Base-by-base conservation (phyloP, 371 early-diverging fungal species). In the Encephalitozoon hellem region DNA sequence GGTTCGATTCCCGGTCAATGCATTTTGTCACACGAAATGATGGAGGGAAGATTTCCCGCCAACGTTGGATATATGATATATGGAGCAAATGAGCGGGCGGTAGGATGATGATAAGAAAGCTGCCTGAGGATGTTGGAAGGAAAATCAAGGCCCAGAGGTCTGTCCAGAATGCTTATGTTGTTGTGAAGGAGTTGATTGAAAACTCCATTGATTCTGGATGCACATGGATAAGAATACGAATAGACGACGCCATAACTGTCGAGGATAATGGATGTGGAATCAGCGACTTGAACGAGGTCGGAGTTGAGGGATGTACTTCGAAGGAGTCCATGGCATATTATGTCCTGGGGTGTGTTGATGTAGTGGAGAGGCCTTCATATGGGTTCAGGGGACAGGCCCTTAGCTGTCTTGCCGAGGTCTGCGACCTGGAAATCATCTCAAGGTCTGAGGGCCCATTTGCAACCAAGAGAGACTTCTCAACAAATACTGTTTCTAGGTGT, bases 151-250 rank as follows among this genome's bases (percentile, higher is more conserved):
- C 81, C 32, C 69, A 81, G 53, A 74, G 77, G 51, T 77, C 74
- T 54, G 45, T 81, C 4, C 34, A 18, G 25, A 66, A 65, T 38
- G 39, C 42, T 2, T 74, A 65, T 32, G 52, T 79, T 34, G 52
- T 74, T 12, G 88, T 90, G 12, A 93, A 97, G 85, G 98, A 98
- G 82, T 84, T 98, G 11, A 85, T 98, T 15, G 99, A 98, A 81
- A 98, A 98, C 84, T 89, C 91, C 51, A 77, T 97, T 21, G 99
- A 98, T 83, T 93, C 97, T 0, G 88, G 89, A 0, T 89, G 96
- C 1, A 90, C 91, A 0, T 47, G 80, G 4, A 88, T 97, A 41
- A 92, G 92, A 41, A 86, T 98, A 18, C 32, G 4, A 34, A 11
- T 83, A 26, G 80, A 83, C n/a, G 77, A 80, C 42, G n/a, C 18